Evolutionary conservation across 306 rosid species (phyloP), one percentile per base, ranked within the genome.

Genomic region (Leucaena leucocephala): DNA sequence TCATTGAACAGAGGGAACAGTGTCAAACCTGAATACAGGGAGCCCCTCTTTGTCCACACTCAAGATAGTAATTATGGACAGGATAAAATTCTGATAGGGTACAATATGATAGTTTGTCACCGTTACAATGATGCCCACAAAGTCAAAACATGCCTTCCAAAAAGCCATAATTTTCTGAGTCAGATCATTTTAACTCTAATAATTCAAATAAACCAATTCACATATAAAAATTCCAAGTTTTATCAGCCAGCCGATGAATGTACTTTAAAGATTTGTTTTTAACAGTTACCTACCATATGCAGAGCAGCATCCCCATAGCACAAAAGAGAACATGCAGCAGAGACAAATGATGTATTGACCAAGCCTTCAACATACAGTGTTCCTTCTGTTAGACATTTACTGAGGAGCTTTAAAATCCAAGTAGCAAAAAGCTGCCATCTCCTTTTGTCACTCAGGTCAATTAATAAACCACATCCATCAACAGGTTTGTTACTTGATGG

Each of bases 81-180:
- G 87, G 84, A 95, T 87, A 40, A 95, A 81, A 74, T 89, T 89
- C 70, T 88, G 84, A 86, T 91, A 86, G 36, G 98, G 97, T 85
- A 92, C 62, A 76, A 85, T 52, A 61, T 92, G 89, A 82, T 80
- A 87, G 74, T 76, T 85, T 85, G 86, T 84, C 70, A 84, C 94
- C 3, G 87, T 90, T 79, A 85, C 90, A 81, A 87, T 55, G 70
- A 86, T 83, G 77, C 85, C 80, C 17, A 86, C 93, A 71, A 92
- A 88, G 84, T 91, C 98, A 85, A 95, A 95, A 84, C 93, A 90
- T 62, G 97, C 98, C 98, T 95, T 85, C 76, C 82, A 90, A 46
- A 86, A 84, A 82, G 68, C 74, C 78, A 68, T 38, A 86, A 74
- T 49, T 35, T 71, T 89, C 81, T 88, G 82, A 69, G 40, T 43